phyloP scores from a whole-genome alignment of 2,329 filamentous ascomycete genomes.

The Penicillium sp. region DNA sequence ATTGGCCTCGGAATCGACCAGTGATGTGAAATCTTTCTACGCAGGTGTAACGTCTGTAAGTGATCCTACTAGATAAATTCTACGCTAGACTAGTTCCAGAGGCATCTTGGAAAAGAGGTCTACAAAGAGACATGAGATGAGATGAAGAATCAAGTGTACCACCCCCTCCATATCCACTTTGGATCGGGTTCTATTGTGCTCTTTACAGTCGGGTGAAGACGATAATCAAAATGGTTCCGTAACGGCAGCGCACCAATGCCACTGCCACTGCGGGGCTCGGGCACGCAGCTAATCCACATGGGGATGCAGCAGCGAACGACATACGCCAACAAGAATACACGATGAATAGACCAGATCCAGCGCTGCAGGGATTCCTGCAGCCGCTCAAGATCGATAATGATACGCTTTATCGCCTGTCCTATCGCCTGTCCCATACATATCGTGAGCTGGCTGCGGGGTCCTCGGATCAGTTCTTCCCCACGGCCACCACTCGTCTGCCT shows the following conservation, averaged over 20 bases:
- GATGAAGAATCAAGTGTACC: no score
- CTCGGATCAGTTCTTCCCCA: slow-evolving; percentile 43
- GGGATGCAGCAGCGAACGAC: neutral
- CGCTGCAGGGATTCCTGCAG: slow-evolving; percentile 27
- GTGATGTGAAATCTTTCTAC: no score
- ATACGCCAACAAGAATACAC: neutral
- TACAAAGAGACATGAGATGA: no score
- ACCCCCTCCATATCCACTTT: no score
- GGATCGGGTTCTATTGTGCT: no score
- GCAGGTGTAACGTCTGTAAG: no score
- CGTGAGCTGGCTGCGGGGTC: slow-evolving; percentile 37
- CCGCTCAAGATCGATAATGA: slow-evolving; percentile 31
- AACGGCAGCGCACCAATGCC: neutral
- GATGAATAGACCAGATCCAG: slow-evolving; percentile 10
- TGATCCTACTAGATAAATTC: no score
- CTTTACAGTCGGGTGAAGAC: no score
- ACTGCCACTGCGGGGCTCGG: neutral
- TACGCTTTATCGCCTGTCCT: slow-evolving; percentile 36
- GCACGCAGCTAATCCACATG: neutral
- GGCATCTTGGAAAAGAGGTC: no score
- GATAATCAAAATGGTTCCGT: no score
- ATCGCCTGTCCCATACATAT: slow-evolving; percentile 37
- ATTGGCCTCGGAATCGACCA: no score
- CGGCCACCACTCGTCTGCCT: slow-evolving; percentile 41
- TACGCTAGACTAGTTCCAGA: no score